Percentiles rank a stretch among this genome's conserved stretches.
These are phyloP conservation scores for Pythium guiyangense DNA, from an alignment of 352 stramenopile genomes.

Conservation along the genomic window DNA sequence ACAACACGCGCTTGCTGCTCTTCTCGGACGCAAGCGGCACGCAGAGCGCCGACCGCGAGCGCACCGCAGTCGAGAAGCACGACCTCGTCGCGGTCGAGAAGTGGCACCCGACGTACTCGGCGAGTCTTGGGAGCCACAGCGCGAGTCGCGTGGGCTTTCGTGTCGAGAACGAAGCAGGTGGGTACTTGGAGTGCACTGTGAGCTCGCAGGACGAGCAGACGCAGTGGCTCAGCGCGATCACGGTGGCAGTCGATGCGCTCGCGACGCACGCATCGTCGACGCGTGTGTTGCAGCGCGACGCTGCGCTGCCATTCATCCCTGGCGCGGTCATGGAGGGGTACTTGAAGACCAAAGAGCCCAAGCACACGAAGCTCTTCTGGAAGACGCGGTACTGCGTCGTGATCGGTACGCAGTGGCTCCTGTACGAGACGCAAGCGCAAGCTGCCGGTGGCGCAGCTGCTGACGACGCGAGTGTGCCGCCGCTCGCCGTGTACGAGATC, in stretches of 20 bases:
- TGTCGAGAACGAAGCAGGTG: constrained; percentile 54
- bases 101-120: constrained; percentile 41
- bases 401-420: constrained; percentile 60
- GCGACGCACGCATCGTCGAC: not conserved
- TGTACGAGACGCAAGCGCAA: constrained; percentile 65
- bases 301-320: constrained; percentile 48
- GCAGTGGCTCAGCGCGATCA: constrained; percentile 29
- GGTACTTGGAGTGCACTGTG: constrained; percentile 54
- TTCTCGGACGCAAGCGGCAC: constrained; percentile 30
- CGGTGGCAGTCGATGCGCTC: constrained; percentile 20
- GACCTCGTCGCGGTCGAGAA: constrained; percentile 43
- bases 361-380: constrained; percentile 30
- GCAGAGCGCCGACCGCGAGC: constrained; percentile 17
- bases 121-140: constrained; percentile 12
- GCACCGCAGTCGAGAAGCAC: constrained; percentile 39
- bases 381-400: constrained; percentile 66
- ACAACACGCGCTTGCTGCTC: constrained; percentile 27
- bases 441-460: constrained; percentile 32
- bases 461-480: constrained; percentile 12
- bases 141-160: constrained; percentile 35
- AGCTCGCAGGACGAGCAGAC: constrained; percentile 25
- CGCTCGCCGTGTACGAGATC: constrained; percentile 56
- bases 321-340: constrained; percentile 72
- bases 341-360: constrained; percentile 36
- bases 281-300: constrained; percentile 28